Evolutionary conservation across 1,284 basidiomycete species (phyloP).

Genomic region (Trichosporon inkin): DNA sequence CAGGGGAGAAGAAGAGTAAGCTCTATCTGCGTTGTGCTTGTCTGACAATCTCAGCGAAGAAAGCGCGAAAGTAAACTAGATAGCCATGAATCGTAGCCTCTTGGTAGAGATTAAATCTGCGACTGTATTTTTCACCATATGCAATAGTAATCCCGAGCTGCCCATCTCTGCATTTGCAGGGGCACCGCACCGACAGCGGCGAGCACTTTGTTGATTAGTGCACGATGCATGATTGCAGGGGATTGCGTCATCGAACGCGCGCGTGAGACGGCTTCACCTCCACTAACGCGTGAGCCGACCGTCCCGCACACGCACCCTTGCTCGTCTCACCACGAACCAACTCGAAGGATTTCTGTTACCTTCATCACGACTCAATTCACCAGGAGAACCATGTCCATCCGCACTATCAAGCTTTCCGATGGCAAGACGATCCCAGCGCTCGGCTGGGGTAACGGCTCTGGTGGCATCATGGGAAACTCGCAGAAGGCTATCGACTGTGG

Average conservation of each 20-base stretch:
- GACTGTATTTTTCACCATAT: neutral
- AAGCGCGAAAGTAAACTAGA: slow-evolving; percentile 32
- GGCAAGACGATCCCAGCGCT: slow-evolving; percentile 40
- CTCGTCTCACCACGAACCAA: neutral
- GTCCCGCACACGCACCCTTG: too few relatives aligned
- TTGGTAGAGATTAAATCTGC: neutral
- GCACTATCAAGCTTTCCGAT: slow-evolving; percentile 35
- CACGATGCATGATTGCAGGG: too few relatives aligned
- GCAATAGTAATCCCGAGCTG: slow-evolving; percentile 2
- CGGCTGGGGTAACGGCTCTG: slow-evolving; percentile 38
- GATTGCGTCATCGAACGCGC: too few relatives aligned
- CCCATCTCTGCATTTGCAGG: too few relatives aligned
- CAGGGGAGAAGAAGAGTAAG: slow-evolving; percentile 26
- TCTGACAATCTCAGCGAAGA: slow-evolving; percentile 28
- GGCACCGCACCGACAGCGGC: too few relatives aligned
- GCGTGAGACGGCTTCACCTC: too few relatives aligned
- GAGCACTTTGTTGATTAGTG: too few relatives aligned
- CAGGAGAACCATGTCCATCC: neutral
- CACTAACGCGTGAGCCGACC: too few relatives aligned
- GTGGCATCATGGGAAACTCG: slow-evolving; percentile 22
- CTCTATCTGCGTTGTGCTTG: neutral
- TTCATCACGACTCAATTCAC: neutral
- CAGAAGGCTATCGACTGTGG: slow-evolving; percentile 23
- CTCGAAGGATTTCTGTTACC: too few relatives aligned
- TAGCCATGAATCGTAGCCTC: neutral